These are phyloP conservation scores for Piper betle DNA, from an alignment of 164 flowering plant genomes.

Conservation along the genomic window DNA sequence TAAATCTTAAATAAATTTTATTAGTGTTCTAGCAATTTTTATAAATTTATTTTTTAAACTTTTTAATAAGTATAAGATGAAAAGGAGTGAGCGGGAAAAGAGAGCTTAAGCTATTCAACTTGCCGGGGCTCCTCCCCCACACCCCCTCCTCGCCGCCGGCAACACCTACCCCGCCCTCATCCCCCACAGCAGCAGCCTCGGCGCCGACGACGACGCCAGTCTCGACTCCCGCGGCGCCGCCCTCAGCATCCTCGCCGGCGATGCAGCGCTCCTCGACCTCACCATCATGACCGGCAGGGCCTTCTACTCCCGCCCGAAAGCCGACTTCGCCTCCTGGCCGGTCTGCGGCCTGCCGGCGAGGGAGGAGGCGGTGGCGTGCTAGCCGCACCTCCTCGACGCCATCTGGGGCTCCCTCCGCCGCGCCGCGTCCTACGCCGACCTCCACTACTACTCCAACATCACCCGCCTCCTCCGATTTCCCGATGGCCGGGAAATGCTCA, in stretches of 20 bases:
- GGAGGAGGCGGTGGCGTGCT: conserved; percentile 48
- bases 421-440: conserved; percentile 37
- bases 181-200: conserved; percentile 66
- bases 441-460: conserved; percentile 64
- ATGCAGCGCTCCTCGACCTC: conserved; percentile 54
- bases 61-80: no score
- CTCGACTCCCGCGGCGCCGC: conserved; percentile 77
- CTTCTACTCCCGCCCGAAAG: conserved; percentile 57
- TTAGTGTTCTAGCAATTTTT: no score
- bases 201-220: conserved; percentile 76
- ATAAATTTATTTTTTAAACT: no score
- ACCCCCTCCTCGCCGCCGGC: conserved; percentile 44
- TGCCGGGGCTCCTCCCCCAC: conserved; percentile 47
- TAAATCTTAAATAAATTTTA: no score
- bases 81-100: conserved; percentile 69
- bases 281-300: conserved; percentile 72
- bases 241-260: conserved; percentile 28
- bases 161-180: conserved; percentile 38
- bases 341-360: conserved; percentile 66
- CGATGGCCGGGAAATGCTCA: conserved; percentile 57
- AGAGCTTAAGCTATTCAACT: conserved; percentile 35
- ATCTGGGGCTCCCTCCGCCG: conserved; percentile 57
- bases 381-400: conserved; percentile 60
- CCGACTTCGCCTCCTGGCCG: conserved; percentile 67
- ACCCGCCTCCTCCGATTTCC: conserved; percentile 42